These are phyloP conservation scores for Sporormia fimetaria DNA, from an alignment of 495 filamentous ascomycete species.

Conservation along the genomic window DNA sequence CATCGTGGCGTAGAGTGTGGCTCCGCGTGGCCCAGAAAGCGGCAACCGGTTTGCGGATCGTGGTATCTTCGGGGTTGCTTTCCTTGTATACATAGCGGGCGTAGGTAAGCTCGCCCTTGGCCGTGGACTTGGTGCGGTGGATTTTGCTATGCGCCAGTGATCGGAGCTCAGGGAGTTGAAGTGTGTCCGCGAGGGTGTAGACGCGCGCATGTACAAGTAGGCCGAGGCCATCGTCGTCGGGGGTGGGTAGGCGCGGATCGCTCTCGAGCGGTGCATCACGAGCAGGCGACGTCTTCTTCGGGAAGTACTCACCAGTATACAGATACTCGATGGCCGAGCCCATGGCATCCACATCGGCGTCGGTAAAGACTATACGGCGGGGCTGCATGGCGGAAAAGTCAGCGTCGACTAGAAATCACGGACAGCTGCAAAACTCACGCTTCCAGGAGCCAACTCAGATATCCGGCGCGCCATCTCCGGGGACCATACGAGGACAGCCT, in stretches of 20 bases:
- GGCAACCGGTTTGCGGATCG: constrained; percentile 74
- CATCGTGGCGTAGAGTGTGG: constrained; percentile 70
- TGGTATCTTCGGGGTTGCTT: constrained; percentile 54
- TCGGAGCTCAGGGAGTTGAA: constrained; percentile 60
- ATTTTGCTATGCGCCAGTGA: constrained; percentile 76
- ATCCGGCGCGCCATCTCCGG: constrained; percentile 62
- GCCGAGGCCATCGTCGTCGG: constrained; percentile 62
- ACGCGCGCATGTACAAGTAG: constrained; percentile 77
- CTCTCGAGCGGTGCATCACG: constrained; percentile 40
- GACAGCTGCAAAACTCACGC: constrained; percentile 15
- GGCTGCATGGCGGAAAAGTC: constrained; percentile 32
- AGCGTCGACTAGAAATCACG: neutral
- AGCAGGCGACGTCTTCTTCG: constrained; percentile 47
- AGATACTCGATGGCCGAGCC: constrained; percentile 84
- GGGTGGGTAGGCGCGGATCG: constrained; percentile 44
- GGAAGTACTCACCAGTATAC: constrained; percentile 86
- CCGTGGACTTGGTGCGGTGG: constrained; percentile 72
- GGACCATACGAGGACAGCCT: constrained; percentile 59
- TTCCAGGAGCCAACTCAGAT: constrained; percentile 39
- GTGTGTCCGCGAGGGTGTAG: constrained; percentile 78
- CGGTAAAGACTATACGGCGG: constrained; percentile 54
- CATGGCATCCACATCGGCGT: constrained; percentile 68
- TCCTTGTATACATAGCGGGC: constrained; percentile 81
- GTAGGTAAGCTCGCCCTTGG: constrained; percentile 78
- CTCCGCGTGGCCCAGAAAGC: constrained; percentile 77